phyloP scores from a whole-genome alignment of 305 asterid genomes.

The Rubia balearica region DNA sequence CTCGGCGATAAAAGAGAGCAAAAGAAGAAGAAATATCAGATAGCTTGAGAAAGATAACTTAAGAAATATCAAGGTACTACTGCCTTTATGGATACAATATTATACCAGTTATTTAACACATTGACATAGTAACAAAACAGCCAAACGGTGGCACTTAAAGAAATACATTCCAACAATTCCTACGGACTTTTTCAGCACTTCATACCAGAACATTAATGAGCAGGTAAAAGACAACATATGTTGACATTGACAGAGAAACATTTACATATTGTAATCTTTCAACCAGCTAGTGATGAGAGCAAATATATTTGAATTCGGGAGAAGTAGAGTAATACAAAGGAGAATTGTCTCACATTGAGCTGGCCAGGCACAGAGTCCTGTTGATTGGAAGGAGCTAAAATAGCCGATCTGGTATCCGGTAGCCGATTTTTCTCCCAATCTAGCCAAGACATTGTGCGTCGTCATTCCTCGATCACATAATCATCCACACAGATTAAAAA shows the following conservation, averaged over 20 bases:
- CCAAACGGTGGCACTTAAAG: not conserved
- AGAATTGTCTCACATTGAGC: constrained; percentile 45
- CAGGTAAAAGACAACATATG: constrained; percentile 4
- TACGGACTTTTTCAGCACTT: not conserved
- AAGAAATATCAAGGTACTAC: no score
- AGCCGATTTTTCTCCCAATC: constrained; percentile 53
- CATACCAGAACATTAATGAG: not conserved
- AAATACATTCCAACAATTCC: constrained; percentile 4
- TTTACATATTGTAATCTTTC: not conserved
- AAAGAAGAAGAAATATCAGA: no score
- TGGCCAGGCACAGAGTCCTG: constrained; percentile 81
- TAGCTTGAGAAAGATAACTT: no score
- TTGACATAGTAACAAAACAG: constrained; percentile 5
- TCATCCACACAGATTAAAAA: no score
- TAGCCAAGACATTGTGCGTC: constrained; percentile 76
- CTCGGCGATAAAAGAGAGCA: no score
- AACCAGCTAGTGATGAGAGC: not conserved
- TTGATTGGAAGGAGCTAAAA: constrained; percentile 66
- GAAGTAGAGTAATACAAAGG: not conserved
- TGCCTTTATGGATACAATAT: not conserved
- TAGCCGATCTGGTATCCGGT: constrained; percentile 37
- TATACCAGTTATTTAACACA: not conserved
- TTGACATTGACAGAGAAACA: not conserved
- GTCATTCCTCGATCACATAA: constrained; percentile 18
- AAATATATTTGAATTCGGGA: not conserved